Evolutionary conservation across 768 basidiomycete genomes (phyloP), one percentile per base, ranked within the genome.

Genomic region (Chalciporus chontae): DNA sequence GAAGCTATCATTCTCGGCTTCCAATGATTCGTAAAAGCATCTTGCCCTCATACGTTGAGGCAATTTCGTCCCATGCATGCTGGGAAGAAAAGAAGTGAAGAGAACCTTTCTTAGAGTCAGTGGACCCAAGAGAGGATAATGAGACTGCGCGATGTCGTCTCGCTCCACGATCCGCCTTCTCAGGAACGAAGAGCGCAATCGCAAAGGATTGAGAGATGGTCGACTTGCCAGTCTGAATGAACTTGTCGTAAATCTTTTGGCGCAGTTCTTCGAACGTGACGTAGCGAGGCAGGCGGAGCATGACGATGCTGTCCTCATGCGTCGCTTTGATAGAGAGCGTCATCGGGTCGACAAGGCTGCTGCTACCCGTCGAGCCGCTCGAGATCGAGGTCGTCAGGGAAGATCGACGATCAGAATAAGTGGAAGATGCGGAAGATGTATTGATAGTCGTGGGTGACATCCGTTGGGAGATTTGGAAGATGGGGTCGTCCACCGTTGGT

Each of bases 281-380:
- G 37, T 72, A 67, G 53, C 73, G 73, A 11, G 77, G 66, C 8
- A 77, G 66, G 39, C 84, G 81, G 44, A 90, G 73, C 52, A 85
- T 68, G 58, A 90, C 74, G 53, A 85, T 83, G 23, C 76, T 71
- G 53, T 81, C 76, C 56, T 80, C 76, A 55, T 79, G 77, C 39
- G 75, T 76, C 5, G 80, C 87, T 69, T 90, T 90, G 71, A 89
- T 75, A 2, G 76, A 70, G 41, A 87, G 57, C 21, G 64, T 45
- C 51, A 57, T 48, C 23, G 44, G 40, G 47, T 67, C 34, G 34
- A 36, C 9, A 15, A n/a, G 47, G 60, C 56, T 34, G 49, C 57
- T 63, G 56, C 52, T 61, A 7, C 60, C 55, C 5, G 68, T 67
- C 3, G 73, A 72, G 5, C 69, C 67, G 17, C 72, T 73, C n/a